Conservation (phyloP, 208 protist genomes). For the Wallacemonas sp. region DNA sequence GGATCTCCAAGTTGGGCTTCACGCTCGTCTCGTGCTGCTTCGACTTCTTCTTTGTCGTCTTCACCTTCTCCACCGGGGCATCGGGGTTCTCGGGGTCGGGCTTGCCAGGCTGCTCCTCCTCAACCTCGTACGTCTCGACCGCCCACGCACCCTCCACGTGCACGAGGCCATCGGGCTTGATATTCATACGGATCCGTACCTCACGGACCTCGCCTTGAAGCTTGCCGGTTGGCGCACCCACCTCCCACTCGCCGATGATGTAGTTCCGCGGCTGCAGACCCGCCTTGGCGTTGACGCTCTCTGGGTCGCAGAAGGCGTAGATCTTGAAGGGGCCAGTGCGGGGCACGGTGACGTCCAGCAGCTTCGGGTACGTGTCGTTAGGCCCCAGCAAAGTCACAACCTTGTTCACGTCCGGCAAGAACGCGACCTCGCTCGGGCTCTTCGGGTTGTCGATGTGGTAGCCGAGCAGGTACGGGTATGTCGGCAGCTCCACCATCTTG, state of each 20-base stretch:
- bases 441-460: conserved; percentile 69
- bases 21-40: conserved; percentile 50
- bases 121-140: conserved; percentile 80
- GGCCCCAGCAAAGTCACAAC: conserved; percentile 63
- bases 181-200: conserved; percentile 65
- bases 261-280: conserved; percentile 42
- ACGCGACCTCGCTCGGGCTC: conserved; percentile 57
- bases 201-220: conserved; percentile 43
- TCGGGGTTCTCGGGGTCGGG: conserved; percentile 28
- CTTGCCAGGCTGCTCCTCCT: conserved; percentile 33
- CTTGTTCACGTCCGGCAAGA: conserved; percentile 88
- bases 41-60: conserved; percentile 54
- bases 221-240: conserved; percentile 36
- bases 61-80: conserved; percentile 25
- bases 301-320: conserved; percentile 82
- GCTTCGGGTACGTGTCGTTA: conserved; percentile 68
- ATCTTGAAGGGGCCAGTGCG: conserved; percentile 66
- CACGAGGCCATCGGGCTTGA: conserved; percentile 61
- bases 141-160: conserved; percentile 61
- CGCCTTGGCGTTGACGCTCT: conserved; percentile 40
- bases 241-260: conserved; percentile 74
- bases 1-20: conserved; percentile 48
- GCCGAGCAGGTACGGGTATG: conserved; percentile 79
- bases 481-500: conserved; percentile 72
- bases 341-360: conserved; percentile 82